Conservation (phyloP, 1,139 yeast species). For the Kurtzmaniella quercitrusa region DNA sequence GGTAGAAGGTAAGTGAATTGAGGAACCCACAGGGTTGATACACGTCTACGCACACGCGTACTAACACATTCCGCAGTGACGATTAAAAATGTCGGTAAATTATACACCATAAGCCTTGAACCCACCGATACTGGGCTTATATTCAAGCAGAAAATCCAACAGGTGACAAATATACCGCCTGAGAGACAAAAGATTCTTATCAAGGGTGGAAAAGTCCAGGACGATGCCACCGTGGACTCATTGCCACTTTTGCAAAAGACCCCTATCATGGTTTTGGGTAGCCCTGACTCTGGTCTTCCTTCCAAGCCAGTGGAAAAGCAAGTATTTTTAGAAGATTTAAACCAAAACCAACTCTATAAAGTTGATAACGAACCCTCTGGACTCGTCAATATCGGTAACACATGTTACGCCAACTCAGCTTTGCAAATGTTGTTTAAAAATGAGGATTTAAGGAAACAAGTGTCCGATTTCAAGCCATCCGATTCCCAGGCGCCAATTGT, state of each 20-base stretch:
- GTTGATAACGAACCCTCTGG: constrained; percentile 68
- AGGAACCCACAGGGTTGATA: not conserved
- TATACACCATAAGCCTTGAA: constrained; percentile 63
- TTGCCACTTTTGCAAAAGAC: constrained; percentile 58
- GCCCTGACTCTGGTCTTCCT: constrained; percentile 71
- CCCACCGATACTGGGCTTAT: constrained; percentile 57
- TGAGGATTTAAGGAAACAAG: constrained; percentile 47
- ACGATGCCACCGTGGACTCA: constrained; percentile 44
- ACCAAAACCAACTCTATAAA: constrained; percentile 36
- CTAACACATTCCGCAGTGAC: constrained; percentile 30
- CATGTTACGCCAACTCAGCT: constrained; percentile 90
- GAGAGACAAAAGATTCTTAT: constrained; percentile 86
- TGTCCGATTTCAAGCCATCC: constrained; percentile 16
- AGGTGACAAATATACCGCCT: constrained; percentile 75
- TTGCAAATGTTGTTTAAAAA: constrained; percentile 74
- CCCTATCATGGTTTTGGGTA: constrained; percentile 84
- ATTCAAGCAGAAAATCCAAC: constrained; percentile 67
- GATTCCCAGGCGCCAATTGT: constrained; percentile 12
- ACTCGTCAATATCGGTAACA: constrained; percentile 82
- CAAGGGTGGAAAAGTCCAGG: constrained; percentile 83
- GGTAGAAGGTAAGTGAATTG: constrained; percentile 3
- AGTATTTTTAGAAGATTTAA: constrained; percentile 69
- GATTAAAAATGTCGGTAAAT: constrained; percentile 84
- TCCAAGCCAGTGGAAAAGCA: constrained; percentile 52
- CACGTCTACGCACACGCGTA: constrained; percentile 1